These are phyloP conservation scores for Lathyrus tuberosus DNA, from an alignment of 306 rosid genomes.

Conservation along the genomic window DNA sequence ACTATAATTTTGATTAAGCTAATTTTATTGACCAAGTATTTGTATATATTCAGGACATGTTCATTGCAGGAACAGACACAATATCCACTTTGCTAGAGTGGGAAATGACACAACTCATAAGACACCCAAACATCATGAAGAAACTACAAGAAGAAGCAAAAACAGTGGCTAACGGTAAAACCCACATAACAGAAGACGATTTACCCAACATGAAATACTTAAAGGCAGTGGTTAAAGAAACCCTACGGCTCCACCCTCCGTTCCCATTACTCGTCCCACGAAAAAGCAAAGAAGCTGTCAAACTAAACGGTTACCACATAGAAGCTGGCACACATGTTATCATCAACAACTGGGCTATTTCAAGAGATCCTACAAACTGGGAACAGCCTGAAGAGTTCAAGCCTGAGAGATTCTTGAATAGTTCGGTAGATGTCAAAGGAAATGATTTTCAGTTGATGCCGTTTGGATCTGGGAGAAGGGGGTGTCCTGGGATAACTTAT, in stretches of 20 bases:
- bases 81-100: conserved; percentile 46
- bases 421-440: conserved; percentile 39
- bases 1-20: too few species aligned
- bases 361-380: conserved; percentile 42
- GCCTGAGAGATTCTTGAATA: conserved; percentile 49
- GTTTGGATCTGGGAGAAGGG: conserved; percentile 41
- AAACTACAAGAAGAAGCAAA: conserved; percentile 44
- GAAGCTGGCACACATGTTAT: conserved; percentile 21
- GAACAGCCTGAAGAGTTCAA: conserved; percentile 42
- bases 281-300: conserved; percentile 34
- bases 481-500: conserved; percentile 44
- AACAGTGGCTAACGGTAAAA: conserved; percentile 26
- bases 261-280: conserved; percentile 50
- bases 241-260: conserved; percentile 46
- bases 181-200: conserved; percentile 43
- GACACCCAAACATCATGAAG: conserved; percentile 48
- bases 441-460: conserved; percentile 35
- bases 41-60: conserved; percentile 28
- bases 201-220: conserved; percentile 46
- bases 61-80: conserved; percentile 59
- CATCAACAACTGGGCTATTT: neutral
- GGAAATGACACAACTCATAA: conserved; percentile 36
- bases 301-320: conserved; percentile 23
- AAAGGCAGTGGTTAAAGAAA: conserved; percentile 43
- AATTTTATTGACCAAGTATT: too few species aligned